A percentile compares a stretch with the other conserved stretches of the same genome.
These are phyloP conservation scores for Nakaseomyces bracarensis DNA, from an alignment of 1,139 yeast genomes.

Conservation along the genomic window DNA sequence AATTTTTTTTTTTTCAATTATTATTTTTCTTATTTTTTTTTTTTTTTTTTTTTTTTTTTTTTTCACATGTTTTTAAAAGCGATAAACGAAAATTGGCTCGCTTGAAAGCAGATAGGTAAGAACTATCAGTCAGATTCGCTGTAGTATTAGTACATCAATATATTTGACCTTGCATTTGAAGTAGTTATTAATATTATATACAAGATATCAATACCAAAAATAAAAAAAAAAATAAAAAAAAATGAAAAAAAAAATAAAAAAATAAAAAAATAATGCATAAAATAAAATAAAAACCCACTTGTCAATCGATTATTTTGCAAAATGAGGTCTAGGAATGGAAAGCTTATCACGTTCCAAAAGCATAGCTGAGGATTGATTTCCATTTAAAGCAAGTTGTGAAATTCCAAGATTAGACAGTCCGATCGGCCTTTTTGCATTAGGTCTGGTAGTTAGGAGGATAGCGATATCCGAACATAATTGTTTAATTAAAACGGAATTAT, in stretches of 20 bases:
- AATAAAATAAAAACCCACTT: too few species aligned
- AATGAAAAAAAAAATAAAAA: neutral
- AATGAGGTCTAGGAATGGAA: conserved; percentile 2
- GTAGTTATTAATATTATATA: too few species aligned
- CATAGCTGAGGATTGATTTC: neutral
- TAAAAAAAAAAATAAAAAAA: neutral
- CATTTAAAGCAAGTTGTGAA: neutral
- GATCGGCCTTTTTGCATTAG: neutral
- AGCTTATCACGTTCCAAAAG: neutral
- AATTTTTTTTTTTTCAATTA: too few species aligned
- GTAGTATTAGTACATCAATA: too few species aligned
- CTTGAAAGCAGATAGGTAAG: too few species aligned
- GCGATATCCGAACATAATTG: conserved; percentile 29
- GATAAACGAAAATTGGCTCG: too few species aligned
- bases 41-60: neutral
- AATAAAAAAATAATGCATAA: neutral
- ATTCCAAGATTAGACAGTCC: neutral
- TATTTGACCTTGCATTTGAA: too few species aligned
- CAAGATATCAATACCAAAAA: too few species aligned
- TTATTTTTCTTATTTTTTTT: neutral
- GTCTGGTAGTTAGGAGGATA: neutral
- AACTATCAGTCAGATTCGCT: too few species aligned
- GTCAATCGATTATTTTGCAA: conserved; percentile 1
- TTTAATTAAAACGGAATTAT: conserved; percentile 29
- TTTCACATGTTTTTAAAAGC: neutral